Conservation (phyloP, 2,329 filamentous ascomycete genomes). For the Scytalidium sp. region DNA sequence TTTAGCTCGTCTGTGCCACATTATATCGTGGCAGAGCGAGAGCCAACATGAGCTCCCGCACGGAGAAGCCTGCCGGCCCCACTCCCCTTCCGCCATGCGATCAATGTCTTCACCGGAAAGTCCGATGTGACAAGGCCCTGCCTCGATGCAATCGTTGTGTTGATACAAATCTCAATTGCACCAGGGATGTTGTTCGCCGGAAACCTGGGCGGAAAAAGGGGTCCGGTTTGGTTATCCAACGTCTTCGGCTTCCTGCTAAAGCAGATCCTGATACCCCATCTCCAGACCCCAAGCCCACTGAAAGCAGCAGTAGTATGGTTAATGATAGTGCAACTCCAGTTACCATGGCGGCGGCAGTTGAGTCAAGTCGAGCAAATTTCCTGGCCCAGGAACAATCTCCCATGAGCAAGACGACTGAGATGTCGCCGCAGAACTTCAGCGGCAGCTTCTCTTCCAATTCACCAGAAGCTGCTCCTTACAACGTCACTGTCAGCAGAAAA, state of each 20-base stretch:
- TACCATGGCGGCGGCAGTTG: background rate
- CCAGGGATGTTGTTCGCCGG: conserved; percentile 1
- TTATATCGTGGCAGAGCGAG: background rate
- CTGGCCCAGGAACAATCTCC: background rate
- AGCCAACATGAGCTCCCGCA: background rate
- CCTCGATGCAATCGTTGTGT: conserved; percentile 5
- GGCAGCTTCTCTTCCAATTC: background rate
- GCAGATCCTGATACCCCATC: background rate
- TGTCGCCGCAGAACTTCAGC: background rate
- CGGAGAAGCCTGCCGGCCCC: background rate
- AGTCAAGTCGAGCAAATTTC: background rate
- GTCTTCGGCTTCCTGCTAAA: background rate
- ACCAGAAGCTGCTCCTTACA: background rate
- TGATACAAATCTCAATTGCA: conserved; percentile 2
- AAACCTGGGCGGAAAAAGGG: conserved; percentile 7
- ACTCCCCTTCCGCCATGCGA: conserved; percentile 2
- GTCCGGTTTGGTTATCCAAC: conserved; percentile 4
- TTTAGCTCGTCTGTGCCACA: too few species aligned
- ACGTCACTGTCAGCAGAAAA: background rate
- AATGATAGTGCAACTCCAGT: background rate
- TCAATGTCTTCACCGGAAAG: conserved; percentile 5
- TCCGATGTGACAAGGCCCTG: conserved; percentile 5
- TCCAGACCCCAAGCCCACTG: background rate
- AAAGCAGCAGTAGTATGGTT: background rate
- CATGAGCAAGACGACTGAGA: background rate